phyloP scores from a whole-genome alignment of 2,329 filamentous ascomycete species.

The Xylaria sp. region DNA sequence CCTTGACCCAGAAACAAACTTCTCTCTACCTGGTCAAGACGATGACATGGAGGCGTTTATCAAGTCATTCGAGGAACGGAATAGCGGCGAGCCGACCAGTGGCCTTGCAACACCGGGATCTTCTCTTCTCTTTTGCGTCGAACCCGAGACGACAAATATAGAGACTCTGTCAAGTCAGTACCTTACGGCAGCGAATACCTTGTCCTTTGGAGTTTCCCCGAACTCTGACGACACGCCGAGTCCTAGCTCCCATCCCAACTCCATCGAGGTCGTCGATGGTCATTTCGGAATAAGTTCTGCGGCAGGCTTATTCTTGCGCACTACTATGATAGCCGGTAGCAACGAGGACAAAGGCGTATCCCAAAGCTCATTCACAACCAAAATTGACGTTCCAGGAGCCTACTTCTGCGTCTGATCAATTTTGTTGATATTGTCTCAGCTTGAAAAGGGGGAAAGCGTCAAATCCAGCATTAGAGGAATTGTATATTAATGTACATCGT shows the following conservation, averaged over 20 bases:
- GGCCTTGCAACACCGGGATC: conserved; percentile 72
- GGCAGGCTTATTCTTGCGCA: conserved; percentile 63
- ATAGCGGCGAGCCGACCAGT: conserved; percentile 52
- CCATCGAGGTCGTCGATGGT: conserved; percentile 45
- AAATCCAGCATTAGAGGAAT: not conserved
- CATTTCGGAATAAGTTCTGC: conserved; percentile 73
- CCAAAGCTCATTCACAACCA: conserved; percentile 42
- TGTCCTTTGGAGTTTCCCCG: conserved; percentile 43
- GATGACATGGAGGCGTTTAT: conserved; percentile 65
- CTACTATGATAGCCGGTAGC: conserved; percentile 5
- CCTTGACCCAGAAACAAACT: conserved; percentile 74
- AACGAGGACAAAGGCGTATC: conserved; percentile 7
- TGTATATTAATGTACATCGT: conserved; percentile 1
- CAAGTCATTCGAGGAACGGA: conserved; percentile 55
- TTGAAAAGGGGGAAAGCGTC: not conserved
- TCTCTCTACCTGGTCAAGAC: conserved; percentile 61
- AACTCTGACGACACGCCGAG: conserved; percentile 31
- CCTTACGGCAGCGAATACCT: conserved; percentile 20
- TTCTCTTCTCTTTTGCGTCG: conserved; percentile 72
- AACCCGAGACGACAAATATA: conserved; percentile 43
- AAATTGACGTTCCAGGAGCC: conserved; percentile 45
- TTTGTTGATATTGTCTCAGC: not conserved
- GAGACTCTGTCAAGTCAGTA: conserved; percentile 31
- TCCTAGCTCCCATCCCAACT: conserved; percentile 37
- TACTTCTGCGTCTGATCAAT: conserved; percentile 29